Evolutionary conservation across 768 basidiomycete genomes (phyloP), one percentile per base, ranked within the genome.

Genomic region (Termitomyces sp.): DNA sequence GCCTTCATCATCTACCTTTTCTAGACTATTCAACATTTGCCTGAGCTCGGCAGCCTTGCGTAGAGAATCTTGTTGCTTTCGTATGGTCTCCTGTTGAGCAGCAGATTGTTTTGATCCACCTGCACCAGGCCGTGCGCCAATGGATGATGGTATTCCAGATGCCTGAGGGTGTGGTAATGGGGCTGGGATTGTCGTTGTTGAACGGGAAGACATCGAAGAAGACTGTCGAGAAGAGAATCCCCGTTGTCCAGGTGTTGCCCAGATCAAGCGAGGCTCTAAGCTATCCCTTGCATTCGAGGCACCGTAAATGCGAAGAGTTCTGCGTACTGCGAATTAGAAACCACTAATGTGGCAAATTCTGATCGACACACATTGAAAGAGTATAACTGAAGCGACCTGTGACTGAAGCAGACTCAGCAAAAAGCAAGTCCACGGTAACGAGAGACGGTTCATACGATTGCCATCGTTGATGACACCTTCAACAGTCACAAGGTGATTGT

Each of bases 1-100:
- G 21, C 79, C 80, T 65, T 91, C 90, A 53, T 92, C 87, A 58
- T 90, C 83, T 2, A 94, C 86, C 67, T 85, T 90, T 66, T 90
- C 89, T 11, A 94, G 74, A 27, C 71, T 81, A 42, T 72, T 78
- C 14, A 94, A 69, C 73, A 90, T 83, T 57, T 84, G 74, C 48
- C 69, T 76, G 25, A 94, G 81, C 65, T 92, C 89, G 2, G 75
- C 72, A 0, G 91, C 90, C 63, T 82, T 90, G 44, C 71, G 68
- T 27, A 80, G 54, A 21, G 80, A 80, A 63, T 84, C 83, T 56
- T 81, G 75, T 59, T 80, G 81, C 60, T 77, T 78, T 23, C 64
- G 68, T 8, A 64, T 58, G 27, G 80, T 80, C 63, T 83, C 82
- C 53, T 80, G 75, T 59, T 79, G 81, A 21, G 73, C 75, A 44